phyloP scores from a whole-genome alignment of 768 basidiomycete species.

The Leccinum incarnatum region DNA sequence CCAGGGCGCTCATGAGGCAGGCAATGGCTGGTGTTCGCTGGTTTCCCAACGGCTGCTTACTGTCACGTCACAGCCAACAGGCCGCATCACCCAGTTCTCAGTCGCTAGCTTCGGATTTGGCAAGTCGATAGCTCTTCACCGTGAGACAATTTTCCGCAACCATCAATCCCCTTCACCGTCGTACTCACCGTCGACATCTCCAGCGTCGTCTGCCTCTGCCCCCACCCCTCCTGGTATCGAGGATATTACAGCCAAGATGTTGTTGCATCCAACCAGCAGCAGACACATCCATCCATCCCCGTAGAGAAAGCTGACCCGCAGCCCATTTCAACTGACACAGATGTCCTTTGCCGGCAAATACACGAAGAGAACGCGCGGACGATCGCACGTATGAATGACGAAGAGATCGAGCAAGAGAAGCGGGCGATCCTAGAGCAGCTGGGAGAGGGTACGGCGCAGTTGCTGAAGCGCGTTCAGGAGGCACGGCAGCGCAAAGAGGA shows the following conservation, averaged over 20 bases:
- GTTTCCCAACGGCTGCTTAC: too few relatives aligned
- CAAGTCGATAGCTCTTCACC: too few relatives aligned
- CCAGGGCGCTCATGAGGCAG: too few relatives aligned
- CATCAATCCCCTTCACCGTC: constrained; percentile 31
- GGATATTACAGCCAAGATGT: constrained; percentile 46
- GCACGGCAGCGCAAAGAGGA: constrained; percentile 19
- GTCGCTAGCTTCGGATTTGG: too few relatives aligned
- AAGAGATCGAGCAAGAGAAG: constrained; percentile 65
- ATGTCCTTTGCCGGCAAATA: constrained; percentile 54
- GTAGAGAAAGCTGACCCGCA: constrained; percentile 7
- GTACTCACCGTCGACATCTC: constrained; percentile 51
- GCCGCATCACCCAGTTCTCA: too few relatives aligned
- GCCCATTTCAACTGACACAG: constrained; percentile 23
- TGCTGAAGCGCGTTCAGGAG: constrained; percentile 43
- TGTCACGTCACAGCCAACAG: too few relatives aligned
- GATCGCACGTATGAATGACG: constrained; percentile 67
- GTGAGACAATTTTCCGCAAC: too few relatives aligned
- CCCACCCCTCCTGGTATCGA: constrained; percentile 51
- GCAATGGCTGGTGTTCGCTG: too few relatives aligned
- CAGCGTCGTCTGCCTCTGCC: constrained; percentile 60
- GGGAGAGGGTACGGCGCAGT: constrained; percentile 60
- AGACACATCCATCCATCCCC: neutral
- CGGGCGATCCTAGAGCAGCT: constrained; percentile 68
- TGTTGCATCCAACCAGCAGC: constrained; percentile 23
- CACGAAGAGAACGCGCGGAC: constrained; percentile 62